Base-by-base conservation (phyloP, 768 basidiomycete genomes). In the Boletus rufocinnamomeus region DNA sequence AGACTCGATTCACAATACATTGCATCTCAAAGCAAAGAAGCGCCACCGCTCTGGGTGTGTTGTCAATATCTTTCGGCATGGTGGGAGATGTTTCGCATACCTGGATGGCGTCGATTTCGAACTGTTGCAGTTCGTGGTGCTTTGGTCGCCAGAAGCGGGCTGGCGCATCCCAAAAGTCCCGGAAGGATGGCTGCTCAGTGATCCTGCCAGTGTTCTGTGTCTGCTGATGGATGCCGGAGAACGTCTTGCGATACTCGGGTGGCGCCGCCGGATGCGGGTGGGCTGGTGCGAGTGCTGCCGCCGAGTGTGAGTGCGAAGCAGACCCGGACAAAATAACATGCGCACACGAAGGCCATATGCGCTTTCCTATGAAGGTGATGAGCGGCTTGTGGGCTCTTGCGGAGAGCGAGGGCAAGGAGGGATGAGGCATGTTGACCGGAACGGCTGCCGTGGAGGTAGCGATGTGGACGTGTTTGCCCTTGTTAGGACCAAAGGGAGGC, bases 111-210 rank as follows among this genome's bases (percentile, higher is more conserved):
- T 88, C 82, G 54, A 90, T 85, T 73, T 91, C 89, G 3, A 61
- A 64, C 19, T 86, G 78, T 28, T 80, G 77, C 14, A 89, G 64
- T 34, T 81, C 69, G 48, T 78, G 79, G 21, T 75, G 71, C 58
- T 72, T 77, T 16, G 82, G 81, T 52, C 72, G 77, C 85, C 84
- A 87, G 61, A 84, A 77, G 49, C 79, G 77, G 10, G 77, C 66
- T 0, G 89, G 89, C 4, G 84, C 86, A 51, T 89, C 81, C 89
- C 89, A 91, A 68, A 83, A 88, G 43, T 79, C 84, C 65, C 45
- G 67, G 64, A 75, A 80, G 72, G 38, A 65, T 50, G 34, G 38
- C 8, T 63, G 57, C 13, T 59, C 63, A 28, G 52, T 14, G 13
- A 52, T 4, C 23, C 54, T 43, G 16, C 25, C 21, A 37, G 44